Conservation (phyloP, 1,139 yeast species). For the Pichia sp. region DNA sequence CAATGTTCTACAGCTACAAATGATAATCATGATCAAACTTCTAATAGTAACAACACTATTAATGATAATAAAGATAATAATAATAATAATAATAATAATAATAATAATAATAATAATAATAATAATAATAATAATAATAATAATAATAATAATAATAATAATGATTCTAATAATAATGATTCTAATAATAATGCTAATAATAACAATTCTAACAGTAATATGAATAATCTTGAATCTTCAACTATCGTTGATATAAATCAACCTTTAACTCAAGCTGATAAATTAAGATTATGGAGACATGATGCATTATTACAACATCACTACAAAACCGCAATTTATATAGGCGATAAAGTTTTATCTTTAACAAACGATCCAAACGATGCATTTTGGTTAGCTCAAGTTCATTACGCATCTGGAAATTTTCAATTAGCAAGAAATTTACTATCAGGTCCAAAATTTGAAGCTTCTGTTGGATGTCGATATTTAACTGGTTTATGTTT, state of each 20-base stretch:
- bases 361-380: conserved; percentile 82
- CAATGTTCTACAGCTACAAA: background rate
- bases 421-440: conserved; percentile 74
- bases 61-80: background rate
- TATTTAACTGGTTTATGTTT: conserved; percentile 76
- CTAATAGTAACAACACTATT: background rate
- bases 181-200: background rate
- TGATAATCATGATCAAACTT: background rate
- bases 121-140: background rate
- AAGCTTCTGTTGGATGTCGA: conserved; percentile 58
- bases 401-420: conserved; percentile 66
- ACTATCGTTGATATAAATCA: conserved; percentile 18
- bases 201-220: background rate
- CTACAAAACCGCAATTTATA: conserved; percentile 79
- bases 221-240: conserved; percentile 11
- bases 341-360: conserved; percentile 85
- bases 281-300: conserved; percentile 85
- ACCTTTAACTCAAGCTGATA: conserved; percentile 75
- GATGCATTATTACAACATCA: conserved; percentile 93
- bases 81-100: background rate
- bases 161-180: background rate
- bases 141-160: background rate
- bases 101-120: background rate
- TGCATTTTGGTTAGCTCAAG: conserved; percentile 96
- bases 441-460: conserved; percentile 32